Evolutionary conservation across 352 stramenopile genomes (phyloP).

Genomic region (Phytopythium litorale): DNA sequence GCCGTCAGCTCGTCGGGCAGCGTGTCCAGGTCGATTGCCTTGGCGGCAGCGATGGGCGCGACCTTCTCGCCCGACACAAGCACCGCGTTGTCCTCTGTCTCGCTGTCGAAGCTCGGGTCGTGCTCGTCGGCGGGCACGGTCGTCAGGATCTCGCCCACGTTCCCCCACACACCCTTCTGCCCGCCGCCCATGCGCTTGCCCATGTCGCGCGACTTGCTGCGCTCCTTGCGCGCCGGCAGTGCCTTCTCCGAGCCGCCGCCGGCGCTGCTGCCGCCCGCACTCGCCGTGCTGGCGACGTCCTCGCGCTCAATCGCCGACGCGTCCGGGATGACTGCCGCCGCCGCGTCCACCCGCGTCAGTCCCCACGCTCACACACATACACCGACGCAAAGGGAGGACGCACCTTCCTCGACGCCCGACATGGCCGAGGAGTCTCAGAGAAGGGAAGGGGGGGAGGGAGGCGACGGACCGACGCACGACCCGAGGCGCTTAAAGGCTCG

Average conservation of each 20-base stretch:
- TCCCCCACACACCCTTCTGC: conserved; percentile 81
- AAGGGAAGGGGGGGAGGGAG: not conserved
- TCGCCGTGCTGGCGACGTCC: conserved; percentile 5
- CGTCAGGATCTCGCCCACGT: conserved; percentile 66
- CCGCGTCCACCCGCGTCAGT: not conserved
- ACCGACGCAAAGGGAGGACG: not conserved
- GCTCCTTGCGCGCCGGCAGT: conserved; percentile 61
- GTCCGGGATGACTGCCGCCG: conserved; percentile 6
- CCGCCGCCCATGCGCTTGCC: conserved; percentile 86
- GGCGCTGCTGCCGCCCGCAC: conserved; percentile 13
- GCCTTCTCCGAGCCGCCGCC: conserved; percentile 44
- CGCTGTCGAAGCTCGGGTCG: conserved; percentile 94
- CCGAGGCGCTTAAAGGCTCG: not conserved
- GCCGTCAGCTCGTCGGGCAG: conserved; percentile 70
- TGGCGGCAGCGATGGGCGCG: conserved; percentile 33
- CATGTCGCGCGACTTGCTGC: conserved; percentile 82
- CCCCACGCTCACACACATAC: not conserved
- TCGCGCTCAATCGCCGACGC: conserved; percentile 2
- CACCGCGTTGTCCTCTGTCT: conserved; percentile 88
- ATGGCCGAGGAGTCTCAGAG: not conserved
- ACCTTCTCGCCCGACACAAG: conserved; percentile 48
- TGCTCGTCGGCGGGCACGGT: conserved; percentile 76
- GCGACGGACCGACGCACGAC: not conserved
- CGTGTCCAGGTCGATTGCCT: conserved; percentile 55
- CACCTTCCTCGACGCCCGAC: conserved; percentile 7